A percentile compares a stretch with the other conserved stretches of the same genome.
phyloP scores from a whole-genome alignment of 2,329 filamentous ascomycete genomes.

The Ceratocystis eucalypticola region DNA sequence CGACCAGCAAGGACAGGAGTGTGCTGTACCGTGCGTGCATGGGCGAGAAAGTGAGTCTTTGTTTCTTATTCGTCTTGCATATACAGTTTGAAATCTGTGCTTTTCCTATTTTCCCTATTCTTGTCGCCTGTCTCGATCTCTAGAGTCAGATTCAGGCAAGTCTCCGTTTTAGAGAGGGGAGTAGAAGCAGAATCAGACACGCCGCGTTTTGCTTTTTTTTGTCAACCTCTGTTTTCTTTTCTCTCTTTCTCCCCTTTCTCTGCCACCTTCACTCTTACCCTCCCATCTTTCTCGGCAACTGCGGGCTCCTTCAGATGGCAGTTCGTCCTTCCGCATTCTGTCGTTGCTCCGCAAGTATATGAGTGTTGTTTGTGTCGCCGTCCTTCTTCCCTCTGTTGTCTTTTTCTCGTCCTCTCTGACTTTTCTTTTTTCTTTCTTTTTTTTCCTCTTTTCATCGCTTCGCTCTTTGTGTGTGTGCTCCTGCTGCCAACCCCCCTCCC shows the following conservation, averaged over 20 bases:
- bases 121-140: slow-evolving; percentile 7
- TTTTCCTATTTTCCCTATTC: slow-evolving; percentile 5
- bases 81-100: neutral
- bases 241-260: neutral
- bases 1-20: neutral
- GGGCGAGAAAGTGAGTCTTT: neutral
- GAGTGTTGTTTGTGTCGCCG: slow-evolving; percentile 1
- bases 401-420: neutral
- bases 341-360: slow-evolving; percentile 1
- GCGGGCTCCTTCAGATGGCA: neutral
- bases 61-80: slow-evolving; percentile 2
- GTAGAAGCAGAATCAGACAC: neutral
- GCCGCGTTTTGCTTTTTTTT: neutral
- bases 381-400: neutral
- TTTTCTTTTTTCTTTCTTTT: neutral
- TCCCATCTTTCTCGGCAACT: neutral
- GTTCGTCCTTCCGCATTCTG: neutral
- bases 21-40: neutral
- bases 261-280: neutral
- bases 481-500: neutral
- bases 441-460: neutral
- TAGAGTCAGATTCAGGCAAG: slow-evolving; percentile 4
- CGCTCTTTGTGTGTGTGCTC: neutral
- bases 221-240: neutral
- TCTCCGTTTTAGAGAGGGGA: neutral